Evolutionary conservation across 768 basidiomycete genomes (phyloP).

Genomic region (Leccinum subtestaceum): DNA sequence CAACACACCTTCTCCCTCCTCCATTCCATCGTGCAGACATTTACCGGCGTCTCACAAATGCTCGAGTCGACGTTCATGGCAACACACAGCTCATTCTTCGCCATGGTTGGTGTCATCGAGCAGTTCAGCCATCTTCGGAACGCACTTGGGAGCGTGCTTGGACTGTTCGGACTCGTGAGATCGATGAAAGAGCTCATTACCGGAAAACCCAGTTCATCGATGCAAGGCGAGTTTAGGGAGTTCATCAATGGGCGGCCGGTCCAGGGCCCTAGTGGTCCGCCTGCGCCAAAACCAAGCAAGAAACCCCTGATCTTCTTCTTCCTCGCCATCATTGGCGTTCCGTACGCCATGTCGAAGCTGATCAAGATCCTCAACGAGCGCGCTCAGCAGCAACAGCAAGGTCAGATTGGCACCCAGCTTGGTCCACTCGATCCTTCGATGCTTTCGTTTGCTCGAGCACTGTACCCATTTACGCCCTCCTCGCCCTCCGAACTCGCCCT

Average conservation of each 20-base stretch:
- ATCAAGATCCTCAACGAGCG: conserved; percentile 73
- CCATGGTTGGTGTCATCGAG: conserved; percentile 95
- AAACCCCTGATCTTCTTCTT: conserved; percentile 94
- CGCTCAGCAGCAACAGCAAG: conserved; percentile 46
- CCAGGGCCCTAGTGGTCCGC: conserved; percentile 41
- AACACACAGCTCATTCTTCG: conserved; percentile 92
- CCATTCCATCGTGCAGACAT: conserved; percentile 93
- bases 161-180: conserved; percentile 83
- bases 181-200: conserved; percentile 74
- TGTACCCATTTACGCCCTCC: conserved; percentile 73
- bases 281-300: conserved; percentile 64
- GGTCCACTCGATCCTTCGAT: conserved; percentile 75
- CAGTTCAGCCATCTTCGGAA: conserved; percentile 90
- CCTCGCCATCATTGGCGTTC: conserved; percentile 88
- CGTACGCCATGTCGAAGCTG: conserved; percentile 90
- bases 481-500: conserved; percentile 77
- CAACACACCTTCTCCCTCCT: conserved; percentile 91
- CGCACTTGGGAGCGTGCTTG: conserved; percentile 90
- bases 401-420: conserved; percentile 30
- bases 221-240: conserved; percentile 70
- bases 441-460: conserved; percentile 79
- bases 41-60: conserved; percentile 94
- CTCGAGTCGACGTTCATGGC: conserved; percentile 98
- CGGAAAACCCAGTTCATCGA: conserved; percentile 41
- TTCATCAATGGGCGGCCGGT: conserved; percentile 68